Conservation (phyloP, 2,329 filamentous ascomycete genomes). For the Aureobasidium uvarum region DNA sequence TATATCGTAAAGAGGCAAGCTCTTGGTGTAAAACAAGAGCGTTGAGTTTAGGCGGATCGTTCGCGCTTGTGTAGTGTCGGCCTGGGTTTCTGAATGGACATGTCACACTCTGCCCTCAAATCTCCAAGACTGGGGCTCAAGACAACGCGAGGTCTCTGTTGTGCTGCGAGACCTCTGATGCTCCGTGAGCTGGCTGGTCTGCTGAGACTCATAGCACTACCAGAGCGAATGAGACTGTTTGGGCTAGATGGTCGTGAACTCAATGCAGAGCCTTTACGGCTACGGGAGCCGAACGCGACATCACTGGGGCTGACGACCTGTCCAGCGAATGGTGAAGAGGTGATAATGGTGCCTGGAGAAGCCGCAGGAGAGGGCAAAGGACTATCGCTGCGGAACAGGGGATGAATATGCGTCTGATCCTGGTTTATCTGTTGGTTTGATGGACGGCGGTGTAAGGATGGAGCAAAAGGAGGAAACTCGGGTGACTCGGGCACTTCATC, state of each 20-base stretch:
- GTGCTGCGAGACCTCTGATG: conserved; percentile 19
- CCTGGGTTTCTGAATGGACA: neutral
- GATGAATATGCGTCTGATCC: conserved; percentile 71
- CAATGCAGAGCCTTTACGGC: conserved; percentile 14
- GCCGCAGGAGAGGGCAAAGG: conserved; percentile 62
- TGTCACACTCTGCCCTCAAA: neutral
- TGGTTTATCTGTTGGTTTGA: conserved; percentile 31
- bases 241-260: conserved; percentile 14
- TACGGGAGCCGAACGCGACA: conserved; percentile 12
- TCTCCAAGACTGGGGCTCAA: conserved; percentile 21
- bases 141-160: conserved; percentile 9
- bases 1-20: conserved; percentile 4
- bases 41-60: neutral
- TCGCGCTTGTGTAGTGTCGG: conserved; percentile 17
- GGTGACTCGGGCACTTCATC: conserved; percentile 19
- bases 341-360: conserved; percentile 68
- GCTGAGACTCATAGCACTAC: conserved; percentile 10
- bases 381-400: conserved; percentile 71
- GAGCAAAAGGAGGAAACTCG: conserved; percentile 22
- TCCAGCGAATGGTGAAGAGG: conserved; percentile 67
- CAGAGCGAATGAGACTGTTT: conserved; percentile 1
- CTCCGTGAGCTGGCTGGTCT: conserved; percentile 20
- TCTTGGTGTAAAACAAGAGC: neutral
- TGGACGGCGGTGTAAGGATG: conserved; percentile 29
- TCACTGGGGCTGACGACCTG: conserved; percentile 52